A percentile compares a stretch with the other conserved stretches of the same genome.
Evolutionary conservation across 768 basidiomycete species (phyloP).

Genomic region (Mycena pura): DNA sequence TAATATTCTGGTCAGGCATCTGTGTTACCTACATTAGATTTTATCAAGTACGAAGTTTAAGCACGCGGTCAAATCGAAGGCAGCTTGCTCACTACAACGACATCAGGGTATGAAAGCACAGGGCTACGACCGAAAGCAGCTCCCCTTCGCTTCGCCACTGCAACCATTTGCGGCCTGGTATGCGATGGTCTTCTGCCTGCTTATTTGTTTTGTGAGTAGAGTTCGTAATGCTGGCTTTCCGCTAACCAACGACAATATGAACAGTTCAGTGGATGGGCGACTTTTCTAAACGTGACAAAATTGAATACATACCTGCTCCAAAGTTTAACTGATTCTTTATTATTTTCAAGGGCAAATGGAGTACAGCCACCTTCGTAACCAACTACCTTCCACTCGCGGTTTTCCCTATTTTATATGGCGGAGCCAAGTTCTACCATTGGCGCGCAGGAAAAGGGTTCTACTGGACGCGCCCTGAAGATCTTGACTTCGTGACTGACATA

Average conservation of each 20-base stretch:
- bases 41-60: no score
- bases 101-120: constrained; percentile 82
- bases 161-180: constrained; percentile 82
- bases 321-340: not conserved
- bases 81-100: no score
- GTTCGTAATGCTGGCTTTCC: constrained; percentile 36
- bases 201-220: constrained; percentile 69
- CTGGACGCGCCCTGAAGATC: constrained; percentile 54
- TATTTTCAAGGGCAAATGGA: constrained; percentile 43
- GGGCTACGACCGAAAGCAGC: constrained; percentile 69
- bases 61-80: no score
- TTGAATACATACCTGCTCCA: not conserved
- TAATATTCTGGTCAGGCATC: constrained; percentile 47
- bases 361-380: constrained; percentile 73
- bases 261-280: constrained; percentile 53
- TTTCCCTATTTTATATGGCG: constrained; percentile 79
- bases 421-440: constrained; percentile 57
- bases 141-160: constrained; percentile 73
- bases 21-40: constrained; percentile 82
- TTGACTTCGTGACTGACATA: constrained; percentile 83
- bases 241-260: not conserved
- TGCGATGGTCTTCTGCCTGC: constrained; percentile 43
- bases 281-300: constrained; percentile 40
- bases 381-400: constrained; percentile 74
- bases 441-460: constrained; percentile 46